Percentiles rank a stretch among this genome's conserved stretches.
Evolutionary conservation across 2,329 filamentous ascomycete species (phyloP).

Genomic region (Penicillium digitatum): DNA sequence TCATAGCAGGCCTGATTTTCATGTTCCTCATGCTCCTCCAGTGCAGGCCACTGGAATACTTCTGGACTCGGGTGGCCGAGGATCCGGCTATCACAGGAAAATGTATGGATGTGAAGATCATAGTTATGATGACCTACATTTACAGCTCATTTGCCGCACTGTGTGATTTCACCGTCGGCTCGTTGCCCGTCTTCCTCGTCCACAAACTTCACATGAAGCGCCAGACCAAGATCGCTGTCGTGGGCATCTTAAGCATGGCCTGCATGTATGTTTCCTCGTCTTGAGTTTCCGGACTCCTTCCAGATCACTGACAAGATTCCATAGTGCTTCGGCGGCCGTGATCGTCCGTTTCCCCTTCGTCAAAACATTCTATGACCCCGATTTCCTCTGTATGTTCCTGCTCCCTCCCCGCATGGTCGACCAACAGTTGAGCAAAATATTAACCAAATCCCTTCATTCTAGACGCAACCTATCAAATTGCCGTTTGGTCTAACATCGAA

Average conservation of each 20-base stretch:
- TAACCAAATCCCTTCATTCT: not conserved
- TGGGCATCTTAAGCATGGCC: constrained; percentile 54
- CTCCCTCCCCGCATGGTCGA: not conserved
- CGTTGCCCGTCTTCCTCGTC: constrained; percentile 54
- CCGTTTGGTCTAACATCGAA: constrained; percentile 39
- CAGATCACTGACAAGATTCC: not conserved
- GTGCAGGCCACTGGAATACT: constrained; percentile 49
- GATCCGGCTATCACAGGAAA: constrained; percentile 33
- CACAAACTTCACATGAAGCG: constrained; percentile 54
- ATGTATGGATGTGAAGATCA: constrained; percentile 42
- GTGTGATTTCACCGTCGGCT: constrained; percentile 52
- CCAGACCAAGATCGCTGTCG: constrained; percentile 51
- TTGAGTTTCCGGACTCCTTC: constrained; percentile 9
- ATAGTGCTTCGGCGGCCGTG: constrained; percentile 43
- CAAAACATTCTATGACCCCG: constrained; percentile 35
- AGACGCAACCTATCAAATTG: constrained; percentile 45
- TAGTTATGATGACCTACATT: constrained; percentile 35
- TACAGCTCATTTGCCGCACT: constrained; percentile 33
- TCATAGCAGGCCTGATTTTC: constrained; percentile 46
- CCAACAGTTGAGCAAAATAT: not conserved
- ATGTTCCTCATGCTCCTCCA: constrained; percentile 54
- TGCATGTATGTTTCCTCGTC: constrained; percentile 40
- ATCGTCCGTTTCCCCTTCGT: constrained; percentile 46
- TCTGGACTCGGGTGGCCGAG: constrained; percentile 42
- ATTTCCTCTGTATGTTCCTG: constrained; percentile 32